phyloP scores from a whole-genome alignment of 345 rosid genomes.

The Eucalyptus tenuipes region DNA sequence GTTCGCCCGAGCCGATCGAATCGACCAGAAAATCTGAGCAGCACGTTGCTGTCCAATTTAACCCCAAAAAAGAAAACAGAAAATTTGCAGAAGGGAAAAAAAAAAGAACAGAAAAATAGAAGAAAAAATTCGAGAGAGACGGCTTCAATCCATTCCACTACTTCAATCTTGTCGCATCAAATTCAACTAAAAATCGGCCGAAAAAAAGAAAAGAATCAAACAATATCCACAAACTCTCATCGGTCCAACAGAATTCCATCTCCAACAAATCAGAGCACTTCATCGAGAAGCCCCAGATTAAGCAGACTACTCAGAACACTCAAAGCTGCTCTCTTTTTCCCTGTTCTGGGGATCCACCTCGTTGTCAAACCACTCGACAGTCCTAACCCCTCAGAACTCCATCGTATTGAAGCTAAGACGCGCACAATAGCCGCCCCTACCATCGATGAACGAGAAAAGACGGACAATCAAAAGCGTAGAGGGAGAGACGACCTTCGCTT shows the following conservation, averaged over 20 bases:
- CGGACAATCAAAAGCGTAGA: background rate
- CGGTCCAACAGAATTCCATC: background rate
- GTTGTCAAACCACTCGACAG: background rate
- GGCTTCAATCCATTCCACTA: background rate
- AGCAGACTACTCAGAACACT: background rate
- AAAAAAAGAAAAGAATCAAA: background rate
- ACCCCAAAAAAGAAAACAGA: background rate
- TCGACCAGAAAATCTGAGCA: background rate
- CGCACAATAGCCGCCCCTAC: background rate
- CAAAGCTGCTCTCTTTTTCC: background rate
- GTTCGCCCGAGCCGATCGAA: background rate
- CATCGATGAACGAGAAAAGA: background rate
- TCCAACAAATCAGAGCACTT: background rate
- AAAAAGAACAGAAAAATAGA: background rate
- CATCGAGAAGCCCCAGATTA: background rate
- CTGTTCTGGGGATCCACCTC: background rate
- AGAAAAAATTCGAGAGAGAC: background rate
- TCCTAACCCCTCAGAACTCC: background rate
- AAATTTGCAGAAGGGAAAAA: background rate
- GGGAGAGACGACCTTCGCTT: conserved; percentile 50
- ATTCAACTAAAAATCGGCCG: background rate
- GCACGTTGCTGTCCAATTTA: background rate
- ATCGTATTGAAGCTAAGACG: background rate
- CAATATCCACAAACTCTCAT: background rate
- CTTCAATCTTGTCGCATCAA: background rate